Conservation (phyloP, 305 asterid species). For the Solanum hybrid region DNA sequence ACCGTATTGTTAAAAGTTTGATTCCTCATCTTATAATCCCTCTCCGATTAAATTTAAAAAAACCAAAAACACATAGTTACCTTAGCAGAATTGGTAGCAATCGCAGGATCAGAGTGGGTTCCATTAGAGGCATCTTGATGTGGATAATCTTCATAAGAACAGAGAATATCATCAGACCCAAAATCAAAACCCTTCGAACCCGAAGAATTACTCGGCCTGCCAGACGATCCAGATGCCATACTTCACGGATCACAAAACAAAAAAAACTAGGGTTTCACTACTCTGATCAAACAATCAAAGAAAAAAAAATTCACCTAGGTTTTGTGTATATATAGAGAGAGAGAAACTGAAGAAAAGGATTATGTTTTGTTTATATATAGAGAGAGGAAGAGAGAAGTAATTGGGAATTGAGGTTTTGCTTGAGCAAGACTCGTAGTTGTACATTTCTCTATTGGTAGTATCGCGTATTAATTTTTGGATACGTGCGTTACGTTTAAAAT, state of each 20-base stretch:
- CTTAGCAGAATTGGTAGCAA: conserved; percentile 37
- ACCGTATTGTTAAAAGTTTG: neutral
- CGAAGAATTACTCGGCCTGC: conserved; percentile 29
- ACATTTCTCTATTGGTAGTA: neutral
- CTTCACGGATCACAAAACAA: neutral
- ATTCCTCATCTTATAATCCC: neutral
- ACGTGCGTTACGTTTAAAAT: too few species aligned
- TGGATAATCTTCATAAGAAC: conserved; percentile 55
- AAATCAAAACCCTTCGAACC: conserved; percentile 72
- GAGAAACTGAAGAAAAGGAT: neutral
- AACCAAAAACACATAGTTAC: conserved; percentile 5
- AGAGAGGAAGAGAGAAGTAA: neutral
- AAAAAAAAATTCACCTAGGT: neutral
- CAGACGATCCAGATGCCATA: conserved; percentile 60
- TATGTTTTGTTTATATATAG: neutral
- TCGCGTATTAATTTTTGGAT: too few species aligned
- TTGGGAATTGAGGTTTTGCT: neutral
- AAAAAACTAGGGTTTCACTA: neutral
- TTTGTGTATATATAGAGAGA: neutral
- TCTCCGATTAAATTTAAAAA: neutral
- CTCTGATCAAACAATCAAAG: neutral
- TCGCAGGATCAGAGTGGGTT: conserved; percentile 48
- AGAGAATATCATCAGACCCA: conserved; percentile 75
- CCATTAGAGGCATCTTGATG: conserved; percentile 57
- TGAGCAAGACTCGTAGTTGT: neutral